These are phyloP conservation scores for Cucumis melo DNA, from an alignment of 306 rosid genomes.

Conservation along the genomic window DNA sequence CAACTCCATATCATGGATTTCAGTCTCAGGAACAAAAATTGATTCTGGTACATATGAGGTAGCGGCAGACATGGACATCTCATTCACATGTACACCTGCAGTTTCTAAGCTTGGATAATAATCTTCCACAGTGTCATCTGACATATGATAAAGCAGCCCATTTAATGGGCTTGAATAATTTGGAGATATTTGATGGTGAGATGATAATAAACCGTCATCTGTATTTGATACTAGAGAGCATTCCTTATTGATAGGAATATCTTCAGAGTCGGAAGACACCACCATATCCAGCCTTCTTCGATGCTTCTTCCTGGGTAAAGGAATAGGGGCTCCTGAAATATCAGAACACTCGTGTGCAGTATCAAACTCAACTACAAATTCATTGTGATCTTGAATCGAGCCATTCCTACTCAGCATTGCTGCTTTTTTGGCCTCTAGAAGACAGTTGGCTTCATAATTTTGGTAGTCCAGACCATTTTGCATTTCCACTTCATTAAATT, in stretches of 20 bases:
- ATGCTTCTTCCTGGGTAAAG: conserved; percentile 17
- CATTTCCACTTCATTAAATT: conserved; percentile 22
- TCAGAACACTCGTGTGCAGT: conserved; percentile 26
- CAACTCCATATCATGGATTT: conserved; percentile 24
- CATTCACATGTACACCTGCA: conserved; percentile 21
- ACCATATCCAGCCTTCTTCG: conserved; percentile 34
- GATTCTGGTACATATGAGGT: conserved; percentile 52
- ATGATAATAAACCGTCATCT: conserved; percentile 17
- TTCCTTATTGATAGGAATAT: conserved; percentile 18
- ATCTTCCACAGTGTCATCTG: background rate
- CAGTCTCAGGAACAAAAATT: conserved; percentile 46
- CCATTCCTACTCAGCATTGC: conserved; percentile 50
- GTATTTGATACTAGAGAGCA: conserved; percentile 10
- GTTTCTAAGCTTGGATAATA: conserved; percentile 19
- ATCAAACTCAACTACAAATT: conserved; percentile 32
- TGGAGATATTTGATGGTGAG: conserved; percentile 15
- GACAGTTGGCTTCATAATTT: conserved; percentile 12
- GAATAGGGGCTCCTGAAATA: conserved; percentile 28
- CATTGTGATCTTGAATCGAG: conserved; percentile 26
- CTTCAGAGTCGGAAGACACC: conserved; percentile 60
- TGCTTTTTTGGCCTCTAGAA: conserved; percentile 37
- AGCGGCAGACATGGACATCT: conserved; percentile 28
- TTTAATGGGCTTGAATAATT: conserved; percentile 12
- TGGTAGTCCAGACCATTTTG: conserved; percentile 16
- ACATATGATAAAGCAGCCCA: conserved; percentile 11